These are phyloP conservation scores for Nothophoma quercina DNA, from an alignment of 2,329 filamentous ascomycete genomes.

Conservation along the genomic window DNA sequence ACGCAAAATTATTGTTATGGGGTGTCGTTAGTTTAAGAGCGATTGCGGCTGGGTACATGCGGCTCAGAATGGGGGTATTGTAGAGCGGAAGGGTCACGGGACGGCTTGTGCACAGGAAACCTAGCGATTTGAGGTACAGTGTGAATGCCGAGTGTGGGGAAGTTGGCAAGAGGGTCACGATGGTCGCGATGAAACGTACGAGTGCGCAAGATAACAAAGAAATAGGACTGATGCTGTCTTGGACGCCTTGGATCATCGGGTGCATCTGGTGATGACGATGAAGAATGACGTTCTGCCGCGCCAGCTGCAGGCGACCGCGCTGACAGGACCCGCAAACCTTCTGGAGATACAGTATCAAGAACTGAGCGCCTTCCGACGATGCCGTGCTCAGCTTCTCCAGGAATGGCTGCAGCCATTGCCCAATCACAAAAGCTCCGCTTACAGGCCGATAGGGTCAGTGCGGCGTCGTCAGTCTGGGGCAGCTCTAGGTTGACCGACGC, in stretches of 20 bases:
- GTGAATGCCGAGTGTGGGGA: constrained; percentile 15
- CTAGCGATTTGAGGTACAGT: constrained; percentile 12
- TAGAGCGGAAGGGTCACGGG: not conserved
- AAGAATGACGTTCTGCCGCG: constrained; percentile 10
- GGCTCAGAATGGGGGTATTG: constrained; percentile 6
- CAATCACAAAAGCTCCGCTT: constrained; percentile 17
- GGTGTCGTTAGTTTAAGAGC: constrained; percentile 19
- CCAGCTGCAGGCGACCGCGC: constrained; percentile 8
- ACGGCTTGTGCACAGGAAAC: constrained; percentile 3
- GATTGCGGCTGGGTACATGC: constrained; percentile 14
- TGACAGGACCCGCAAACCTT: not conserved
- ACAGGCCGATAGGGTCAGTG: constrained; percentile 9
- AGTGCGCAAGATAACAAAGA: not conserved
- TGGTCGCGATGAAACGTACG: constrained; percentile 11
- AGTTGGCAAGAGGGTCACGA: constrained; percentile 14
- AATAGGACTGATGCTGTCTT: not conserved
- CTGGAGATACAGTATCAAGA: constrained; percentile 1
- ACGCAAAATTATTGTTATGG: constrained; percentile 8
- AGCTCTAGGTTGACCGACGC: constrained; percentile 32
- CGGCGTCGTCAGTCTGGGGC: constrained; percentile 13
- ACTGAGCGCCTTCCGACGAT: constrained; percentile 7
- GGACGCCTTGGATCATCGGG: not conserved
- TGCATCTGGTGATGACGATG: constrained; percentile 2
- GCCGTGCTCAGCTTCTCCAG: constrained; percentile 4
- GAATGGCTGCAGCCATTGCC: constrained; percentile 13